Percentiles rank a stretch among this genome's conserved stretches.
phyloP scores from a whole-genome alignment of 73 alveolate genomes.

The Paramecium octaurelia region DNA sequence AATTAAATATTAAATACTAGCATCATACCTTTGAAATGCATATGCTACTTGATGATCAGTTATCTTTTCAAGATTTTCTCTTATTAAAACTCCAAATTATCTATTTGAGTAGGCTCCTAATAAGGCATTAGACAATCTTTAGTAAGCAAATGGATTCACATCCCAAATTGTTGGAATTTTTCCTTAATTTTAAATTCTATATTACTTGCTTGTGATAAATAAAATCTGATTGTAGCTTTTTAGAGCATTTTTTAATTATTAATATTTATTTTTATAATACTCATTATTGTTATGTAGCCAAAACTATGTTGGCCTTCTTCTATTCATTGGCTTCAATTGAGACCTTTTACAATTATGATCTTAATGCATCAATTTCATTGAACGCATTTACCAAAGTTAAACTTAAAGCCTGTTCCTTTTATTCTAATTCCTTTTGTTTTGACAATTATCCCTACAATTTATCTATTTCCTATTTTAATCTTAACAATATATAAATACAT shows the following conservation, averaged over 20 bases:
- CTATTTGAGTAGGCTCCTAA: slow-evolving; percentile 3
- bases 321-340: neutral
- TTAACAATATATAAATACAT: neutral
- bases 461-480: neutral
- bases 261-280: neutral
- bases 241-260: neutral
- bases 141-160: neutral
- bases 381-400: neutral
- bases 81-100: slow-evolving; percentile 19
- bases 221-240: neutral
- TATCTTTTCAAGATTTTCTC: slow-evolving; percentile 1
- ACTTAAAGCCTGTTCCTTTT: slow-evolving; percentile 7
- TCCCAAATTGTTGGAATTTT: slow-evolving; percentile 17
- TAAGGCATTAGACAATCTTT: neutral
- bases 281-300: neutral
- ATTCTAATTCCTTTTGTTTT: neutral
- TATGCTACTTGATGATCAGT: slow-evolving; percentile 41
- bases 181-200: neutral
- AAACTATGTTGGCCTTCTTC: neutral
- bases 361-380: slow-evolving; percentile 19
- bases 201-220: neutral
- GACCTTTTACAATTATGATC: neutral
- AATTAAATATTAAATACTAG: neutral
- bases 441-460: neutral
- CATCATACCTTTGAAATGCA: neutral